Evolutionary conservation across 2,329 filamentous ascomycete species (phyloP), one percentile per base, ranked within the genome.

Genomic region (Fusarium lyarnte): DNA sequence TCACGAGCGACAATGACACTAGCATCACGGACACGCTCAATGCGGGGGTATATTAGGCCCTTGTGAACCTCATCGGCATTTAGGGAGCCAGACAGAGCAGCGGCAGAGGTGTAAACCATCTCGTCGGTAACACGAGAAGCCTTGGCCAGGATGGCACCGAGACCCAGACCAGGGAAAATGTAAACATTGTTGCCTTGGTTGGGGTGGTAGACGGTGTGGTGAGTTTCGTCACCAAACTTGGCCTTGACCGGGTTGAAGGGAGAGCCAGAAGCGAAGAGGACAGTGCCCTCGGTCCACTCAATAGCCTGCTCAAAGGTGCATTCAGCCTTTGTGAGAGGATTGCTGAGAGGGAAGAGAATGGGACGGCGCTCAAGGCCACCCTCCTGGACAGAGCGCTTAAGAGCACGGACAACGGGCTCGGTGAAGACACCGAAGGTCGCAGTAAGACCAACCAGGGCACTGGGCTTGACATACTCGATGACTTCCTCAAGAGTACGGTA

Each of bases 271-370:
- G 96, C 96, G 79, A 99, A 99, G 81, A 99, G 90, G 77, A 91
- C 94, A 61, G 91, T 93, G 69, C 95, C 95, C 66, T 98, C 93
- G 16, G 95, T 98, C 91, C 95, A 91, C 78, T 91, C 89, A 78
- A 98, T 89, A 21, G 96, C 96, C 80, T 96, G 93, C 86, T 98
- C 95, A 78, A 97, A 98, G 21, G 94, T 97, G 86, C 96, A 98
- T 85, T 99, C 96, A 13, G 95, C 97, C 87, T 98, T 98, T 84
- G 92, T 95, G 57, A 95, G 91, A 54, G 96, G 96, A 86, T 99
- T 98, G 83, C 94, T 97, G 46, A 99, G 91, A 60, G 95, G 95
- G 90, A 99, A 98, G 78, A 98, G 92, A 79, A 97, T 95, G 70
- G 96, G 95, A 72, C 90, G 87, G 71, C 94, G 90, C 82, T 94